Base-by-base conservation (phyloP, 345 rosid genomes). In the Eutrema japonicum region DNA sequence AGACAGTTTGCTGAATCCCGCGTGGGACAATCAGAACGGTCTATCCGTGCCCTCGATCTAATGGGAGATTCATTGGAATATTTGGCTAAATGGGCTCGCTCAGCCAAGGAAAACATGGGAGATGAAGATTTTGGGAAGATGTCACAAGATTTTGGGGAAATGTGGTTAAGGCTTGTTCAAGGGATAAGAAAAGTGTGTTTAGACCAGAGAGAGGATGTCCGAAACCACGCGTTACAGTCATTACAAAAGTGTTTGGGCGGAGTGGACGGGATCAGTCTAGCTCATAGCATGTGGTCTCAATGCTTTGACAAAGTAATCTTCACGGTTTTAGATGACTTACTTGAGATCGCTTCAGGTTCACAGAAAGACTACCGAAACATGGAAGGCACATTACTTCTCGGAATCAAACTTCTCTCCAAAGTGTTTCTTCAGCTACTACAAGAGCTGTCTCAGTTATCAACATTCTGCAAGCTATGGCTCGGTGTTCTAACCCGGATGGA, bases 1-100 rank as follows among this genome's bases (percentile, higher is more conserved):
- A 84, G 99, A 87, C 98, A 90, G 83, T 95, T 95, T 80, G 96
- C 99, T 4, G 99, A 95, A 78, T 92, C 99, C 74, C 98, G 94
- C 36, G 96, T 92, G 40, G 98, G 98, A 56, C 98, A 92, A 83
- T 88, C 91, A 7, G 98, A 92, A 74, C 83, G 98, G 64, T 92
- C 99, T 57, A 84, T 89, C 35, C 86, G 83, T 2, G 91, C 98
- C 5, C 80, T 92, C 33, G 98, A 95, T 79, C 93, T 95, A 14
- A 92, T 95, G 99, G 81, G 89, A 18, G 89, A 84, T 82, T 95
- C 98, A 30, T 86, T 90, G 54, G 88, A 87, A 61, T 85, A 87
- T 78, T 82, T 95, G 72, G 87, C 82, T 36, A 82, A 86, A 68
- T 92, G 99, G 97, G 83, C 84, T 18, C 49, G 18, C 42, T 84